Percentiles rank a stretch among this genome's conserved stretches.
phyloP scores from a whole-genome alignment of 495 filamentous ascomycete genomes.

The Neurospora sp. region DNA sequence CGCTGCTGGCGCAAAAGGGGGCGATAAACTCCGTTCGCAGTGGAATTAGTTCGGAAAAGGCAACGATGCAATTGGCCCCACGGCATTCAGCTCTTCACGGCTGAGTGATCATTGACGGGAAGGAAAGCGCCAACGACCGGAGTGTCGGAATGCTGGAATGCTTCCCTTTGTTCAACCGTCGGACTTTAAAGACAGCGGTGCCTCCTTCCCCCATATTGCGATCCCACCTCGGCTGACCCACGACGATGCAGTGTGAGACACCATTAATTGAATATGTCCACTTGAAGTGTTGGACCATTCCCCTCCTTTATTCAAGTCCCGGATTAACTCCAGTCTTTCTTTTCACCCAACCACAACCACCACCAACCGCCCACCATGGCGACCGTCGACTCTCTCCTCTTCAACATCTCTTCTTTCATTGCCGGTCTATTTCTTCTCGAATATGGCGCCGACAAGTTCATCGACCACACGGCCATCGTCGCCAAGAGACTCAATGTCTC shows the following conservation, averaged over 20 bases:
- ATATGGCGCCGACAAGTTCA: conserved; percentile 38
- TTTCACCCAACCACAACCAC: background rate
- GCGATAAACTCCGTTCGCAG: background rate
- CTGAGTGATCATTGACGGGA: background rate
- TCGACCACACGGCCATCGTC: conserved; percentile 42
- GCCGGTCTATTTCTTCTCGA: conserved; percentile 34
- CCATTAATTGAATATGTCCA: background rate
- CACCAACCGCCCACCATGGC: conserved; percentile 3
- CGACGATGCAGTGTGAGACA: background rate
- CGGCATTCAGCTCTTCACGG: background rate
- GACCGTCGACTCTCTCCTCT: conserved; percentile 19
- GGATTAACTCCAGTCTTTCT: conserved; percentile 1
- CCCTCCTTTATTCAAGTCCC: background rate
- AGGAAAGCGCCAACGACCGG: background rate
- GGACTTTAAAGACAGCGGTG: background rate
- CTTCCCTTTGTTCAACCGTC: background rate
- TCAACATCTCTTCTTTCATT: conserved; percentile 25
- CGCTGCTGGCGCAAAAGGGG: background rate
- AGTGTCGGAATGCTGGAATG: background rate
- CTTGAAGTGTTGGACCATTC: background rate
- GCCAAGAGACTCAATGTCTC: conserved; percentile 37
- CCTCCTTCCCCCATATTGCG: background rate
- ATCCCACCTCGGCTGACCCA: background rate
- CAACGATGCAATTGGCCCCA: background rate
- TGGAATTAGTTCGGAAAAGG: background rate